phyloP scores from a whole-genome alignment of 148 eudicot species.

The Diospyros kaki region DNA sequence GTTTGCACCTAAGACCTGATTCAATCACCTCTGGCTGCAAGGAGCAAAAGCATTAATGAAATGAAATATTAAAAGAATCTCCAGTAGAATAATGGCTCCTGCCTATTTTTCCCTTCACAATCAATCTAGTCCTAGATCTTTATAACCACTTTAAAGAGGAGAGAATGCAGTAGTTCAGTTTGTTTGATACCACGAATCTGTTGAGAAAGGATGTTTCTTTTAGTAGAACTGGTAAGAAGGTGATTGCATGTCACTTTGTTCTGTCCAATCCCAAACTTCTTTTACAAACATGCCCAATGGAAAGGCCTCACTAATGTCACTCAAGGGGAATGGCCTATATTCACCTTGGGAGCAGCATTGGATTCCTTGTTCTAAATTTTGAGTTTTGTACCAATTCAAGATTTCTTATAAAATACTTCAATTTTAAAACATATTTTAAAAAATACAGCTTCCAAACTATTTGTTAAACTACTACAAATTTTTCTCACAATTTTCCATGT shows the following conservation, averaged over 20 bases:
- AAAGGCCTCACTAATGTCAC: no score
- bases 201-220: neutral
- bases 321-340: no score
- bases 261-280: no score
- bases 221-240: neutral
- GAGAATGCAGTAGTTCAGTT: neutral
- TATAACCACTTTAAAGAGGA: neutral
- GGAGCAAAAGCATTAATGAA: neutral
- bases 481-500: no score
- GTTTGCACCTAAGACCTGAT: neutral
- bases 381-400: no score
- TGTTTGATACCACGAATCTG: neutral
- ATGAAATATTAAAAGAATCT: neutral
- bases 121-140: neutral
- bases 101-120: neutral
- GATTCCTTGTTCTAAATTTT: no score
- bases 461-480: no score
- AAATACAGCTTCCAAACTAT: no score
- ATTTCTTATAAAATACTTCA: no score
- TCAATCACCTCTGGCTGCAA: neutral
- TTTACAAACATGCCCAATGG: no score
- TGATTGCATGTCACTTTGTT: neutral
- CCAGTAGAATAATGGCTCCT: neutral
- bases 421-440: no score
- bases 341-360: no score